A percentile compares a stretch with the other conserved stretches of the same genome.
Evolutionary conservation across 805 yeast genomes (phyloP).

Genomic region (Yamadazyma phyllophila): DNA sequence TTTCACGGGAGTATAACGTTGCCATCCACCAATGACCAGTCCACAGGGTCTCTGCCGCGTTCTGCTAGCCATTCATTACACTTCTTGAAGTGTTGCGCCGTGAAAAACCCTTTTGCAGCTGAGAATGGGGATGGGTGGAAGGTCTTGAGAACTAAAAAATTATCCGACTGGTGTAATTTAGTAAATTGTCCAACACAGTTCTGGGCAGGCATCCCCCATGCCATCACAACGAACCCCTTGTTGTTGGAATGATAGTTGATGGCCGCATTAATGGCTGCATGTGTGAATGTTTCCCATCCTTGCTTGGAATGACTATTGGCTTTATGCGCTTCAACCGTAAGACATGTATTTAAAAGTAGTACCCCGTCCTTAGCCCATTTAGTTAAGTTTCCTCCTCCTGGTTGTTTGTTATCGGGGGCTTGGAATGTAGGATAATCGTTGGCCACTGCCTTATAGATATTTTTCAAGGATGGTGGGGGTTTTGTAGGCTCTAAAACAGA

Average conservation of each 20-base stretch:
- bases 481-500: conserved; percentile 80
- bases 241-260: conserved; percentile 40
- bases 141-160: conserved; percentile 56
- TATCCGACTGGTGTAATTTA: conserved; percentile 19
- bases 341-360: conserved; percentile 76
- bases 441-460: conserved; percentile 77
- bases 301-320: conserved; percentile 87
- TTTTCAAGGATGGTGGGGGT: conserved; percentile 79
- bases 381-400: conserved; percentile 63
- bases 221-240: conserved; percentile 65
- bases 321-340: conserved; percentile 89
- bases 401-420: conserved; percentile 42
- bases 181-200: conserved; percentile 48
- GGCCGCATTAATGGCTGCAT: conserved; percentile 56
- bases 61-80: conserved; percentile 75
- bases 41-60: conserved; percentile 47
- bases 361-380: conserved; percentile 90
- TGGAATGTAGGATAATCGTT: conserved; percentile 65
- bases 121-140: conserved; percentile 97
- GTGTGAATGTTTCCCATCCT: conserved; percentile 95
- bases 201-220: conserved; percentile 80
- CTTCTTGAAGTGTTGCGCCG: conserved; percentile 66
- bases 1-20: conserved; percentile 18
- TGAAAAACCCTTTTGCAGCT: conserved; percentile 82
- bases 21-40: conserved; percentile 54